Conservation (phyloP, 1,139 yeast species). For the Yamadazyma triangularis region DNA sequence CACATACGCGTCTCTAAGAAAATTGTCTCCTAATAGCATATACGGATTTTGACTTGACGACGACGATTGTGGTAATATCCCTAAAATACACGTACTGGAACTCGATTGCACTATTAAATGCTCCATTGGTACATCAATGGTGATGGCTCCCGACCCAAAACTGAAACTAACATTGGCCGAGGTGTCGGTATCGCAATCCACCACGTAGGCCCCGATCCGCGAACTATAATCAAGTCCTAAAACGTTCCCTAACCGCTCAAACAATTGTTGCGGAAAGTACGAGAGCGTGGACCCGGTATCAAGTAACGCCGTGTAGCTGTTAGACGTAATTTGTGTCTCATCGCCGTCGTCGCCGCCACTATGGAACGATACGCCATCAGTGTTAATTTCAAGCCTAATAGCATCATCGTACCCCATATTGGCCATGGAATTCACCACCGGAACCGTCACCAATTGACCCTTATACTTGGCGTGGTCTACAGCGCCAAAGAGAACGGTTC, state of each 20-base stretch:
- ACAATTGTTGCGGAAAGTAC: constrained; percentile 25
- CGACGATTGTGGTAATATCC: constrained; percentile 22
- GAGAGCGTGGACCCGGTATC: constrained; percentile 44
- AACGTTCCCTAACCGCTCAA: constrained; percentile 21
- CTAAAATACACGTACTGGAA: constrained; percentile 23
- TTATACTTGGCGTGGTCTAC: constrained; percentile 48
- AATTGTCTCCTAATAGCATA: constrained; percentile 62
- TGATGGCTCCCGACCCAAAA: constrained; percentile 33
- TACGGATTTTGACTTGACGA: constrained; percentile 9
- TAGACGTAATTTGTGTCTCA: constrained; percentile 12
- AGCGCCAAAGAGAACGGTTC: constrained; percentile 55
- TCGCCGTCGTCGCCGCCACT: constrained; percentile 6
- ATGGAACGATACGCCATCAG: constrained; percentile 16
- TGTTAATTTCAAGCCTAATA: constrained; percentile 23
- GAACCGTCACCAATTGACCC: constrained; percentile 37
- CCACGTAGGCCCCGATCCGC: constrained; percentile 21
- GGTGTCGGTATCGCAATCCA: constrained; percentile 17
- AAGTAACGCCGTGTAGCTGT: constrained; percentile 27
- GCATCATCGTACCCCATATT: constrained; percentile 17
- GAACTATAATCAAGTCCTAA: constrained; percentile 21
- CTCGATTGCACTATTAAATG: constrained; percentile 19
- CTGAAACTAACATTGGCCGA: constrained; percentile 21
- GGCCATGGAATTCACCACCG: constrained; percentile 21
- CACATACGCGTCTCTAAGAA: constrained; percentile 68
- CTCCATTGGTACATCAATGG: constrained; percentile 32